A percentile compares a stretch with the other conserved stretches of the same genome.
phyloP scores from a whole-genome alignment of 1,284 basidiomycete species.

The Leccinum fuscescens region DNA sequence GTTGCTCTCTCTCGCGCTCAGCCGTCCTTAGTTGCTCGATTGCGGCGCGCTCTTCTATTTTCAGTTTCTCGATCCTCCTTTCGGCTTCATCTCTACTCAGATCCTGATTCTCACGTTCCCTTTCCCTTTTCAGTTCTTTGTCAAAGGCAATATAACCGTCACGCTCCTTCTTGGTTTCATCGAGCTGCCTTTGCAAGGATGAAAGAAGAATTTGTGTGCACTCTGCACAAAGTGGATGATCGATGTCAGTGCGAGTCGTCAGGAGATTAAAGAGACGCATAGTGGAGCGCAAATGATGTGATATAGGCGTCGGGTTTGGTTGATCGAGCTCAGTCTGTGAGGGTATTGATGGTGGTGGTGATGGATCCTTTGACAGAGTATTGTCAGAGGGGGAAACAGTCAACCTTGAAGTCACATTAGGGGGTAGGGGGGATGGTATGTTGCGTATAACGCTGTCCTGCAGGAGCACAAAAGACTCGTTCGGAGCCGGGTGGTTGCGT shows the following conservation, averaged over 20 bases:
- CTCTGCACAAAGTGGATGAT: slow-evolving; percentile 94
- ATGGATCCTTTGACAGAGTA: slow-evolving; percentile 23
- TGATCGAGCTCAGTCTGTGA: slow-evolving; percentile 46
- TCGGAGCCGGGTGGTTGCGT: slow-evolving; percentile 53
- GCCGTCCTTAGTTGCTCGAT: slow-evolving; percentile 74
- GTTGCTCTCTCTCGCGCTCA: slow-evolving; percentile 69
- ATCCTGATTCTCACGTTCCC: slow-evolving; percentile 62
- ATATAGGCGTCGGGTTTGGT: slow-evolving; percentile 68
- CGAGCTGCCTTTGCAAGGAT: slow-evolving; percentile 78
- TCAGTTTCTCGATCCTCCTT: slow-evolving; percentile 69
- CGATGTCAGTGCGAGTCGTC: slow-evolving; percentile 78
- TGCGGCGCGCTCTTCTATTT: slow-evolving; percentile 69
- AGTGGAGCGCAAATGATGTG: slow-evolving; percentile 74
- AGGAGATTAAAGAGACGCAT: slow-evolving; percentile 76
- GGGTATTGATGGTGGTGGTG: slow-evolving; percentile 24
- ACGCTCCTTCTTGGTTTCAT: slow-evolving; percentile 87
- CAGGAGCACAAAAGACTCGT: slow-evolving; percentile 87
- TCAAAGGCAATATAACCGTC: slow-evolving; percentile 94
- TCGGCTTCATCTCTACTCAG: slow-evolving; percentile 62
- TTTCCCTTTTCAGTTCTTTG: slow-evolving; percentile 76
- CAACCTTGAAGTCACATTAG: slow-evolving; percentile 42
- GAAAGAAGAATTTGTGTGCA: slow-evolving; percentile 85
- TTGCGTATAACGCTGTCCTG: slow-evolving; percentile 76
- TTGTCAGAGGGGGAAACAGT: slow-evolving; percentile 35
- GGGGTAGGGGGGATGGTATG: slow-evolving; percentile 51